Evolutionary conservation across 2,329 filamentous ascomycete genomes (phyloP).

Genomic region (Cladosporium sp.): DNA sequence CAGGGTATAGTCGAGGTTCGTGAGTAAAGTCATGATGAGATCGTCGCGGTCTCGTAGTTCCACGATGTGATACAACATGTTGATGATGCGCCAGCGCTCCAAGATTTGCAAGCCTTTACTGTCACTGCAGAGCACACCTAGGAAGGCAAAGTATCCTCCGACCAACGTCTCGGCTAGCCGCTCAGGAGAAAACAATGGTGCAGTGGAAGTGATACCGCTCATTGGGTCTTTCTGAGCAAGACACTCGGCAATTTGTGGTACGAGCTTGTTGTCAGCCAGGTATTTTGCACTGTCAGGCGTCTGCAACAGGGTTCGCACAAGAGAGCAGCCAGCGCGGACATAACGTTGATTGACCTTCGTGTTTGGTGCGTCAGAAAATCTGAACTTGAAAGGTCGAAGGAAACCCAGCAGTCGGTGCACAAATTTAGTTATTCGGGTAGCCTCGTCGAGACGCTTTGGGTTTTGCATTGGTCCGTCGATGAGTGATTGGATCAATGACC

Average conservation of each 20-base stretch:
- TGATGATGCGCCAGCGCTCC: slow-evolving; percentile 95
- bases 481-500: slow-evolving; percentile 84
- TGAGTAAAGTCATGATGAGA: slow-evolving; percentile 79
- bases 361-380: slow-evolving; percentile 85
- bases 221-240: slow-evolving; percentile 91
- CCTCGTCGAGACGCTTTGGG: slow-evolving; percentile 87
- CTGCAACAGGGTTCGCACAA: slow-evolving; percentile 82
- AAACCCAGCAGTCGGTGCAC: slow-evolving; percentile 93
- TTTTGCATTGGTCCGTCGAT: slow-evolving; percentile 91
- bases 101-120: slow-evolving; percentile 80
- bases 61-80: slow-evolving; percentile 99
- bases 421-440: slow-evolving; percentile 91
- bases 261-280: slow-evolving; percentile 83
- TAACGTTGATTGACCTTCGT: slow-evolving; percentile 94
- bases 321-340: slow-evolving; percentile 79
- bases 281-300: slow-evolving; percentile 81
- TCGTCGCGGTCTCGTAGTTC: slow-evolving; percentile 88
- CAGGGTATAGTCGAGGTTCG: slow-evolving; percentile 87
- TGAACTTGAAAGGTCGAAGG: slow-evolving; percentile 93
- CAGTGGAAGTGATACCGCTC: slow-evolving; percentile 67
- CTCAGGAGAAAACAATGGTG: slow-evolving; percentile 82
- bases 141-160: slow-evolving; percentile 87
- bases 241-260: slow-evolving; percentile 92
- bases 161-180: slow-evolving; percentile 83
- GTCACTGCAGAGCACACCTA: slow-evolving; percentile 82